Evolutionary conservation across 371 early-diverging fungal genomes (phyloP).

Genomic region (Rhizopus delemar): DNA sequence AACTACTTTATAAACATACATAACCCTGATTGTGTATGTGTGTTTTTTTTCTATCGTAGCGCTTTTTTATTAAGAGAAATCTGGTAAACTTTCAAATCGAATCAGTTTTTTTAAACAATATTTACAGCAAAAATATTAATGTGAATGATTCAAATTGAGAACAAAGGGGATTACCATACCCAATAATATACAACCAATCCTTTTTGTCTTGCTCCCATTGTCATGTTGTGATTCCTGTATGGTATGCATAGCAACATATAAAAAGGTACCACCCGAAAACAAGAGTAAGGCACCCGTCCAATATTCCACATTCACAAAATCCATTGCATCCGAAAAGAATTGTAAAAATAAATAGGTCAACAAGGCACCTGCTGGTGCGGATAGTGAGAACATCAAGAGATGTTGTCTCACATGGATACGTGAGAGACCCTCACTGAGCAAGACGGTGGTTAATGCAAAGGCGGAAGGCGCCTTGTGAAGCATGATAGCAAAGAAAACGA

Average conservation of each 20-base stretch:
- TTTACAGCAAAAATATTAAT: constrained; percentile 12
- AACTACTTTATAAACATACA: no score
- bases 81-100: no score
- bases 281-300: constrained; percentile 85
- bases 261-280: constrained; percentile 87
- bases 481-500: constrained; percentile 94
- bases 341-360: constrained; percentile 64
- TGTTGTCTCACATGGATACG: constrained; percentile 70
- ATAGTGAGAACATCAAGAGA: constrained; percentile 75
- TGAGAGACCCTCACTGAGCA: constrained; percentile 72
- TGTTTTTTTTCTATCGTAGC: no score
- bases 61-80: no score
- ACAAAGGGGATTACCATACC: constrained; percentile 26
- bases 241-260: constrained; percentile 84
- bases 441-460: constrained; percentile 83
- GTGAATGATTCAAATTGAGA: constrained; percentile 26
- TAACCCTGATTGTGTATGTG: no score
- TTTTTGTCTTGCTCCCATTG: constrained; percentile 13
- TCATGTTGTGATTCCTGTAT: constrained; percentile 27
- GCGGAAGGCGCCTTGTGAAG: constrained; percentile 96
- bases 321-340: constrained; percentile 27
- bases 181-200: constrained; percentile 13
- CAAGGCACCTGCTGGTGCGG: constrained; percentile 87
- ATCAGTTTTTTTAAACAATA: no score
- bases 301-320: constrained; percentile 51